phyloP scores from a whole-genome alignment of 176 grass and related monocot genomes.

The Neostapfia colusana region DNA sequence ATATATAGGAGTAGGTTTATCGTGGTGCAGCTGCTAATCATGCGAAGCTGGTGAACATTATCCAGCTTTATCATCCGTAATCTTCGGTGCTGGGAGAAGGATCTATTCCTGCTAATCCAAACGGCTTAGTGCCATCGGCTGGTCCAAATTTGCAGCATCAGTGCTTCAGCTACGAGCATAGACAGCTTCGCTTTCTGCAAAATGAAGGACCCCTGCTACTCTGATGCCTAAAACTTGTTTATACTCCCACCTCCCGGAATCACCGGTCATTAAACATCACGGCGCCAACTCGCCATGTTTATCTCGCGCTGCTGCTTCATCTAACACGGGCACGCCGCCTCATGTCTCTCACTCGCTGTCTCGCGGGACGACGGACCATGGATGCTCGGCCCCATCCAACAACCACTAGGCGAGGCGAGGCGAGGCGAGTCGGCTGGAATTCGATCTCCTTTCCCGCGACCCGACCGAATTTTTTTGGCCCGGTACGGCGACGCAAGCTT shows the following conservation, averaged over 20 bases:
- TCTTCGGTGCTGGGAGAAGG: conserved; percentile 29
- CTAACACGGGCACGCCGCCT: too few species aligned
- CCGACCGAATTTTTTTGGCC: conserved; percentile 24
- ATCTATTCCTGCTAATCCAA: conserved; percentile 39
- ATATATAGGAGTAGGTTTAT: background rate
- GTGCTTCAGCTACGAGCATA: background rate
- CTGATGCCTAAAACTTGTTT: conserved; percentile 19
- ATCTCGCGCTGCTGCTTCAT: background rate
- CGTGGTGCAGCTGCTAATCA: conserved; percentile 23
- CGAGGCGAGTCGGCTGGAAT: conserved; percentile 9
- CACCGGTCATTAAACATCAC: background rate
- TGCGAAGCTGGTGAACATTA: conserved; percentile 25
- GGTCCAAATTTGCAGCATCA: conserved; percentile 36
- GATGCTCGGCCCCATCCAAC: conserved; percentile 16
- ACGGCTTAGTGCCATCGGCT: conserved; percentile 34
- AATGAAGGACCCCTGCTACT: conserved; percentile 14
- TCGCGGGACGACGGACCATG: background rate
- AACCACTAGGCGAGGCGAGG: background rate
- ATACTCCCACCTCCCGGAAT: background rate
- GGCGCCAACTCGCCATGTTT: conserved; percentile 17
- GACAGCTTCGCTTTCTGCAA: background rate
- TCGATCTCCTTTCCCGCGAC: background rate
- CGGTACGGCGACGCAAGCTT: conserved; percentile 33
- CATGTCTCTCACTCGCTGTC: background rate
- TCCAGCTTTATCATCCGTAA: conserved; percentile 31